Conservation (phyloP, 495 filamentous ascomycete genomes). For the Talaromyces wortmannii region DNA sequence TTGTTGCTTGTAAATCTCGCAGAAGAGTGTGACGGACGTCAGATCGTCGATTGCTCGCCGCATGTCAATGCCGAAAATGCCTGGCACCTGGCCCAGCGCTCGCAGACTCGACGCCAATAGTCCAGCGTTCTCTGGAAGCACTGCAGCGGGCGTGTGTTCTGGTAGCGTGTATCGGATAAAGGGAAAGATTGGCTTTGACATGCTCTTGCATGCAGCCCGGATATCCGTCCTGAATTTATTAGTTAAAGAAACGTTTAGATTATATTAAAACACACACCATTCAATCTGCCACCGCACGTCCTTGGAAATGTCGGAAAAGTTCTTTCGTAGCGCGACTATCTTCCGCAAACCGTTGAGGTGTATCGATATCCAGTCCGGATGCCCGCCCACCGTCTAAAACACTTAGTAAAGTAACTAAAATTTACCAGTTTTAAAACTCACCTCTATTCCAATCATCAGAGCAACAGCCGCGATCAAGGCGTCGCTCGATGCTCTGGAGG, state of each 20-base stretch:
- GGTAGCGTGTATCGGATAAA: constrained; percentile 34
- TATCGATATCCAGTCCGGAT: constrained; percentile 39
- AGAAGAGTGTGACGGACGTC: constrained; percentile 32
- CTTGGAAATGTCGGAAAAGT: constrained; percentile 32
- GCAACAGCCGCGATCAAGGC: constrained; percentile 39
- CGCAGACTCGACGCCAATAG: constrained; percentile 28
- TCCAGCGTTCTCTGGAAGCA: constrained; percentile 27
- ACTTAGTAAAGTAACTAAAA: neutral
- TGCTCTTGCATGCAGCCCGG: constrained; percentile 37
- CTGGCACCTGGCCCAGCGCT: constrained; percentile 29
- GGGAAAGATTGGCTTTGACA: constrained; percentile 39
- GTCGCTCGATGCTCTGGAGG: constrained; percentile 36
- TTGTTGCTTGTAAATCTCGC: constrained; percentile 25
- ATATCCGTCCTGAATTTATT: constrained; percentile 32
- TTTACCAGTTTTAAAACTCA: constrained; percentile 10
- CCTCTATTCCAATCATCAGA: constrained; percentile 38
- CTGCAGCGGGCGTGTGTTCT: constrained; percentile 22
- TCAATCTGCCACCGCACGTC: constrained; percentile 39
- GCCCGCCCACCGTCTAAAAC: constrained; percentile 34
- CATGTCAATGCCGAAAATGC: constrained; percentile 29
- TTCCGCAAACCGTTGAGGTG: constrained; percentile 39
- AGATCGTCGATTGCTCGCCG: constrained; percentile 30
- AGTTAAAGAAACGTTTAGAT: neutral
- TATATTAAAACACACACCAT: constrained; percentile 21
- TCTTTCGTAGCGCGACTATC: constrained; percentile 38